These are phyloP conservation scores for Carallia pectinifolia DNA, from an alignment of 345 rosid genomes.

Conservation along the genomic window DNA sequence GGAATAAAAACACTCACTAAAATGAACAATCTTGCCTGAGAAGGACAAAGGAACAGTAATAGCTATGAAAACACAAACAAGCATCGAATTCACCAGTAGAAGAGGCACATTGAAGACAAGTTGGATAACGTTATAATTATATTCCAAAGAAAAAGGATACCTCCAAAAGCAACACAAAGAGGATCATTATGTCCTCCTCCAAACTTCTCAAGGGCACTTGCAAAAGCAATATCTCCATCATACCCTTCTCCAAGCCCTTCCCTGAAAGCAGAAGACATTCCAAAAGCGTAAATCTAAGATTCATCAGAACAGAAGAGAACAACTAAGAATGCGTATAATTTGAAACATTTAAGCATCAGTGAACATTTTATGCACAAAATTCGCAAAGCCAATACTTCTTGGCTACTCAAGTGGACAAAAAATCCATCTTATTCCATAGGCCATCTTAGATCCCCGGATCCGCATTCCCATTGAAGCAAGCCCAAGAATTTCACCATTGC, in stretches of 20 bases:
- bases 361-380: too few species aligned
- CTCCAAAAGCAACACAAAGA: slow-evolving; percentile 70
- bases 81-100: neutral
- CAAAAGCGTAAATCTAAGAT: too few species aligned
- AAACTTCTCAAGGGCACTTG: slow-evolving; percentile 66
- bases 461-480: too few species aligned
- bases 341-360: too few species aligned
- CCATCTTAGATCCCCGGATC: too few species aligned
- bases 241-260: slow-evolving; percentile 72
- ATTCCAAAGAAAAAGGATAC: slow-evolving; percentile 23
- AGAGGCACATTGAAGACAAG: neutral
- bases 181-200: slow-evolving; percentile 77
- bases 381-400: too few species aligned
- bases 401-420: too few species aligned
- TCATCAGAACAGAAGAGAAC: too few species aligned
- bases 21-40: neutral
- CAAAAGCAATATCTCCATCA: slow-evolving; percentile 54
- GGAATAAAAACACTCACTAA: neutral
- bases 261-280: slow-evolving; percentile 28
- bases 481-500: too few species aligned
- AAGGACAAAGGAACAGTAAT: neutral
- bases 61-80: neutral
- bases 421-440: too few species aligned
- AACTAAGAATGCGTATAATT: too few species aligned
- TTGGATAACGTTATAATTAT: too few species aligned